Base-by-base conservation (phyloP, 805 yeast species). In the Zygosaccharomyces lentus region DNA sequence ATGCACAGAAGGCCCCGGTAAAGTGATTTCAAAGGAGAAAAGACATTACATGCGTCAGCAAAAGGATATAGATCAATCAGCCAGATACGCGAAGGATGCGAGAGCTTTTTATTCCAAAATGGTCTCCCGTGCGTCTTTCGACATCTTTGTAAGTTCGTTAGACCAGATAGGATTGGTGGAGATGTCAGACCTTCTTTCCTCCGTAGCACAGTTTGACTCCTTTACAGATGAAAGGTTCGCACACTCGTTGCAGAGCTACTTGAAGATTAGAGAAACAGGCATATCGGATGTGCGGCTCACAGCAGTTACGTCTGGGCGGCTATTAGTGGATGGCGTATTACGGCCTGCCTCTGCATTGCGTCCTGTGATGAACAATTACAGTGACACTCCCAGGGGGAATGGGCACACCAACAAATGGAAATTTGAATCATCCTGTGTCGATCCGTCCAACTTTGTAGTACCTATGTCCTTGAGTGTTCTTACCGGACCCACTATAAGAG, bases 1-100 rank as follows among this genome's bases (percentile, higher is more conserved):
- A 10, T 53, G 60, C 37, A 58, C 62, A n/a, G 46, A 40, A 13
- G 59, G 57, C 5, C 50, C 56, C 3, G 62, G 60, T 2, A 58
- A 55, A 41, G 52, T 58, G 2, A 26, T 53, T 4, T 50, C 58
- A 5, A 43, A 49, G 21, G 49, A 50, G 26, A 31, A 25, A 23
- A 53, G 51, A 19, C 27, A 38, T 12, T 47, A 46, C 13, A 53
- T 57, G n/a, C 47, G 62, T 34, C 56, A 52, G 29, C 55, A 51
- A 34, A 34, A 48, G 9, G 47, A 57, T 19, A 17, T 54, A 4
- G 53, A 53, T 25, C 27, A 49, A 9, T 47, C 41, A 12, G 47
- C 46, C 35, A 46, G 52, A 17, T 48, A 53, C 30, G 50, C 34
- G 27, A 21, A 38, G 6, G 31, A 34, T 25, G 47, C 55, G 4